Conservation (phyloP, 2,329 filamentous ascomycete genomes). For the Diaporthe sp. region DNA sequence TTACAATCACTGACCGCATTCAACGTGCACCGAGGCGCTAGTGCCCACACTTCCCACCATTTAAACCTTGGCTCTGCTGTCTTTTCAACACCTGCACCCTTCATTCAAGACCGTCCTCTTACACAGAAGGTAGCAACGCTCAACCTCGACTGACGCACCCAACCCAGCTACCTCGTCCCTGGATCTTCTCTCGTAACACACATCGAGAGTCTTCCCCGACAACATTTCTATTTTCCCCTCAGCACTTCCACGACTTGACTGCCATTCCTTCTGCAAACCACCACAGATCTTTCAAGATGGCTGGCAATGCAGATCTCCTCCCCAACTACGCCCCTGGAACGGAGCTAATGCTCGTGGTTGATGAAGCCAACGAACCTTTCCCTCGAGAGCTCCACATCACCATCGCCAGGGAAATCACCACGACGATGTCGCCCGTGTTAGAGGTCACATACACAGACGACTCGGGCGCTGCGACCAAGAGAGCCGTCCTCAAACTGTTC, state of each 20-base stretch:
- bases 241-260: conserved; percentile 40
- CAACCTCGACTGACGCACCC: too few species aligned
- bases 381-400: neutral
- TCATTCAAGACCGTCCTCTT: neutral
- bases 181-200: neutral
- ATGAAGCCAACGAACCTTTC: neutral
- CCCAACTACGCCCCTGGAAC: neutral
- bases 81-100: too few species aligned
- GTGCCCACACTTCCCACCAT: neutral
- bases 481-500: neutral
- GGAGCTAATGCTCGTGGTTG: neutral
- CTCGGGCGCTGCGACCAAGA: neutral
- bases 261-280: neutral
- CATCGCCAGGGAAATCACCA: neutral
- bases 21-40: neutral
- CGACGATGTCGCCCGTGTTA: neutral
- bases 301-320: neutral
- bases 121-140: neutral
- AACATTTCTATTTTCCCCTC: conserved; percentile 39
- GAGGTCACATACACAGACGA: neutral
- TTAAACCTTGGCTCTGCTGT: neutral
- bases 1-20: neutral
- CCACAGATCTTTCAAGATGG: neutral
- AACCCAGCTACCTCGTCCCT: too few species aligned
- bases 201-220: conserved; percentile 19